Evolutionary conservation across 257 asterid genomes (phyloP).

Genomic region (Plantago elongata): DNA sequence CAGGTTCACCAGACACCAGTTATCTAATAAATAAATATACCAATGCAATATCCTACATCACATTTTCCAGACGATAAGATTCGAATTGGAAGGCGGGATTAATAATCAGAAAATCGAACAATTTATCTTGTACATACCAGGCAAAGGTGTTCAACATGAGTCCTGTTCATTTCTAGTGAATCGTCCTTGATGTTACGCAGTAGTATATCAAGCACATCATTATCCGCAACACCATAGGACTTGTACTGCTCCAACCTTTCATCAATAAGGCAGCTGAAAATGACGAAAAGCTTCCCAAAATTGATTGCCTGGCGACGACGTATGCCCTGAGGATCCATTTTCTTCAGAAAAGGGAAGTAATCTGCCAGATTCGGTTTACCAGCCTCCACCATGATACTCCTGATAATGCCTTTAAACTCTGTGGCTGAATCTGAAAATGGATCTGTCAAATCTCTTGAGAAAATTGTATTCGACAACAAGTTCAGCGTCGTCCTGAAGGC

Average conservation of each 20-base stretch:
- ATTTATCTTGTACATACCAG: not conserved
- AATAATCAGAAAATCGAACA: not conserved
- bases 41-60: not conserved
- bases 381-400: not conserved
- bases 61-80: not conserved
- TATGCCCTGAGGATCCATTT: not conserved
- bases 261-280: not conserved
- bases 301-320: not conserved
- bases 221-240: not conserved
- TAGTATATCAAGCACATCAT: not conserved
- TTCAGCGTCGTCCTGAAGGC: slow-evolving; percentile 23
- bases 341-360: not conserved
- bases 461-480: slow-evolving; percentile 17
- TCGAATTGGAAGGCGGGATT: not conserved
- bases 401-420: slow-evolving; percentile 22
- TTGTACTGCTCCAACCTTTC: not conserved
- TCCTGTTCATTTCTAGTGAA: not conserved
- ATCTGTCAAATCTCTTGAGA: slow-evolving; percentile 23
- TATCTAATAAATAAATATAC: too few species aligned
- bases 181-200: not conserved
- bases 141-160: not conserved
- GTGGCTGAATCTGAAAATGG: slow-evolving; percentile 17
- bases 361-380: not conserved
- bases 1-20: too few species aligned
- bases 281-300: not conserved